A percentile compares a stretch with the other conserved stretches of the same genome.
Conservation (phyloP, 768 basidiomycete genomes). For the Russula lepida region DNA sequence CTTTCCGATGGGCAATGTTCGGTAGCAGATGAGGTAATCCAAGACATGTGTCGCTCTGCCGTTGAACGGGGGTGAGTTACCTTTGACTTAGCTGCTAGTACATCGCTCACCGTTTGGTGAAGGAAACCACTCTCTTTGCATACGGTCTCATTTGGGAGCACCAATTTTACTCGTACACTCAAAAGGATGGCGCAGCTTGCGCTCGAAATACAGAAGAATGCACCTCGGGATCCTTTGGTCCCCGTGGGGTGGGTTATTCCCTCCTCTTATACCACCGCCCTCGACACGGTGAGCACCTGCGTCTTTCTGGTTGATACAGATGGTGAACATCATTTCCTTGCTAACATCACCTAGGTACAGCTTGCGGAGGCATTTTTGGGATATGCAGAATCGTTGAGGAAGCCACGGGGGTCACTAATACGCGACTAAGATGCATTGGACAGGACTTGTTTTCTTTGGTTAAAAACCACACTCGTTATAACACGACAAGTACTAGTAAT, state of each 20-base stretch:
- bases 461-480: too few species aligned
- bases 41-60: conserved; percentile 36
- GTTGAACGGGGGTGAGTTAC: conserved; percentile 36
- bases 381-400: conserved; percentile 49
- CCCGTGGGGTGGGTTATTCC: conserved; percentile 26
- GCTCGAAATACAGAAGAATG: conserved; percentile 36
- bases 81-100: neutral
- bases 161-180: conserved; percentile 26
- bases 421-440: conserved; percentile 22
- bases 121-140: conserved; percentile 54
- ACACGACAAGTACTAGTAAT: too few species aligned
- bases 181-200: conserved; percentile 49
- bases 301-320: neutral
- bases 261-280: conserved; percentile 43
- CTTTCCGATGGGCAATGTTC: conserved; percentile 47
- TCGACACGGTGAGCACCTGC: conserved; percentile 38
- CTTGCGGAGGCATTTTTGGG: conserved; percentile 51
- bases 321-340: neutral
- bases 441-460: too few species aligned
- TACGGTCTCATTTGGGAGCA: conserved; percentile 46
- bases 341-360: conserved; percentile 33
- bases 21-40: conserved; percentile 31
- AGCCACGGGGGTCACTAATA: conserved; percentile 44
- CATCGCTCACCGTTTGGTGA: neutral
- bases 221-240: conserved; percentile 33